These are phyloP conservation scores for Rosa lucieae DNA, from an alignment of 306 rosid genomes.

Conservation along the genomic window DNA sequence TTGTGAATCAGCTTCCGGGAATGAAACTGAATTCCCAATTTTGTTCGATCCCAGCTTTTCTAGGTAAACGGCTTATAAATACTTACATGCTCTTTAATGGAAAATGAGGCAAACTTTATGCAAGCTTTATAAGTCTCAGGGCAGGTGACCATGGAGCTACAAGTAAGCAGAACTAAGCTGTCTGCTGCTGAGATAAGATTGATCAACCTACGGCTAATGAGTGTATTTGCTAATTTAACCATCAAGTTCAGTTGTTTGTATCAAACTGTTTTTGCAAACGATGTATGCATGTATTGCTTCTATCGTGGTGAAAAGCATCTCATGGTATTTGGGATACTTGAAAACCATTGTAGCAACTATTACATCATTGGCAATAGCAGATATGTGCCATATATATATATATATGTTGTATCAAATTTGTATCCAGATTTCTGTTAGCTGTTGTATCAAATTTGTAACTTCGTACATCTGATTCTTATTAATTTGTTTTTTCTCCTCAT, in stretches of 20 bases:
- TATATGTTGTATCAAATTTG: background rate
- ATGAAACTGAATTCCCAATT: conserved; percentile 22
- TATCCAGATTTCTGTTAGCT: background rate
- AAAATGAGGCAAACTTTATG: background rate
- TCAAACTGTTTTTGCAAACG: background rate
- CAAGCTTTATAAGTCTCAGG: background rate
- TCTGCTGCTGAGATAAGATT: conserved; percentile 5
- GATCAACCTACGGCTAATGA: background rate
- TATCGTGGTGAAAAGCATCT: conserved; percentile 1
- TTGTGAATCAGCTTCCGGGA: conserved; percentile 32
- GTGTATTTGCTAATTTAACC: conserved; percentile 12
- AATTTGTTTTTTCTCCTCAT: background rate
- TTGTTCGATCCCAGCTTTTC: conserved; percentile 3
- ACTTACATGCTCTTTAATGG: background rate
- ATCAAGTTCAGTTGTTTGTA: background rate
- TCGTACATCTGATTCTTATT: background rate
- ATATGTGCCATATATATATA: background rate
- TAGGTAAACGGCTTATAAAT: too few species aligned
- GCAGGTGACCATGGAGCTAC: conserved; percentile 2
- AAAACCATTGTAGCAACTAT: conserved; percentile 8
- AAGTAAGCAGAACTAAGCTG: background rate
- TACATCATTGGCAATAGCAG: conserved; percentile 6
- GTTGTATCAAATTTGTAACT: background rate
- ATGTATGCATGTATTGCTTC: conserved; percentile 23
- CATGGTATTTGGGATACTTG: background rate